phyloP scores from a whole-genome alignment of 2,329 filamentous ascomycete species.

The Colletotrichum ledebouriae region DNA sequence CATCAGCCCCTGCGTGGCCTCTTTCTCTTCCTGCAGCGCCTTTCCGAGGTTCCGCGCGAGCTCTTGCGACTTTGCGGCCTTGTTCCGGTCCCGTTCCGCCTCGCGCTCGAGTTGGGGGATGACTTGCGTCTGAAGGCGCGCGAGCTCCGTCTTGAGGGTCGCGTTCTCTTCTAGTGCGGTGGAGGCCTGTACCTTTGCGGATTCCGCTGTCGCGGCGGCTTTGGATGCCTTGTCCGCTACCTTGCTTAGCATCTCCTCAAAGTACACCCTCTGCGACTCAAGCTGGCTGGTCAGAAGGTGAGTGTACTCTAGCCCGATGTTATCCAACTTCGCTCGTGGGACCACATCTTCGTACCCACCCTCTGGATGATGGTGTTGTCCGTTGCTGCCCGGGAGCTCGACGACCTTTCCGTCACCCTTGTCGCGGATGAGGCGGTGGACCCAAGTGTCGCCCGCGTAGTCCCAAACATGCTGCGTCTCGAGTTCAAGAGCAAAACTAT shows the following conservation, averaged over 20 bases:
- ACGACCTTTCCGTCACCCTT: slow-evolving; percentile 94
- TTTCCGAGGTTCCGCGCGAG: slow-evolving; percentile 82
- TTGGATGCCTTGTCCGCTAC: slow-evolving; percentile 89
- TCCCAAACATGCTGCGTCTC: slow-evolving; percentile 98
- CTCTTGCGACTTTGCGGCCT: slow-evolving; percentile 78
- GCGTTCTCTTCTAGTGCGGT: slow-evolving; percentile 61
- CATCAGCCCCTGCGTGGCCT: slow-evolving; percentile 84
- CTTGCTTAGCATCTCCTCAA: slow-evolving; percentile 91
- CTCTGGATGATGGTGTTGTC: slow-evolving; percentile 41
- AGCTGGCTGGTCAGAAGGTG: slow-evolving; percentile 93
- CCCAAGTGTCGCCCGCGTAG: slow-evolving; percentile 95
- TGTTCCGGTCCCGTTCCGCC: slow-evolving; percentile 74
- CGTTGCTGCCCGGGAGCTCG: slow-evolving; percentile 78
- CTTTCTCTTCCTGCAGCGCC: slow-evolving; percentile 88
- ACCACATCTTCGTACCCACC: slow-evolving; percentile 74
- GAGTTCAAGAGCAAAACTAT: slow-evolving; percentile 93
- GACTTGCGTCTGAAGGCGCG: slow-evolving; percentile 65
- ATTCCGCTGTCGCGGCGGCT: slow-evolving; percentile 76
- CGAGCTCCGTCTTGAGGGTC: slow-evolving; percentile 58
- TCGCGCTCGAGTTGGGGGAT: slow-evolving; percentile 81
- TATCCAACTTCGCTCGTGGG: slow-evolving; percentile 76
- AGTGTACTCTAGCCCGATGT: slow-evolving; percentile 93
- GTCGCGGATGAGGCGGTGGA: slow-evolving; percentile 93
- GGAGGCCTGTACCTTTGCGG: slow-evolving; percentile 65
- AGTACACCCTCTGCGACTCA: slow-evolving; percentile 92